Percentiles rank a stretch among this genome's conserved stretches.
phyloP scores from a whole-genome alignment of 345 rosid genomes.

The Salix udensis region DNA sequence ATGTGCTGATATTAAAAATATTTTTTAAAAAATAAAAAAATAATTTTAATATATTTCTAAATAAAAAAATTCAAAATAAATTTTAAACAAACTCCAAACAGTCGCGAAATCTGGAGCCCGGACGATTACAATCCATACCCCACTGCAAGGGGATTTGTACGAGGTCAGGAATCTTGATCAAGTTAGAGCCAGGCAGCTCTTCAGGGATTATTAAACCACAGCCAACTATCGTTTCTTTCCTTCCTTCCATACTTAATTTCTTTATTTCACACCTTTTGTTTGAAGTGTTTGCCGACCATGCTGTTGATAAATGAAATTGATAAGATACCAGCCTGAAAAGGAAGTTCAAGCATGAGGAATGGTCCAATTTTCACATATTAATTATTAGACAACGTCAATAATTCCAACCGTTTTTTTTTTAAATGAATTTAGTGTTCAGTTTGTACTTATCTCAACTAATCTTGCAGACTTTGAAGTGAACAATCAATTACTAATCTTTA shows the following conservation, averaged over 20 bases:
- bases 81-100: too few species aligned
- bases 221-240: not conserved
- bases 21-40: too few species aligned
- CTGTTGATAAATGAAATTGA: conserved; percentile 3
- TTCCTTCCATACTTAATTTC: not conserved
- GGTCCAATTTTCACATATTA: conserved; percentile 1
- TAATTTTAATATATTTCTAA: too few species aligned
- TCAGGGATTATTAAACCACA: not conserved
- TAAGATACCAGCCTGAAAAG: not conserved
- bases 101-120: not conserved
- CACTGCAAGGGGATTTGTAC: too few species aligned
- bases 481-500: too few species aligned
- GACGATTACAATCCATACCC: not conserved
- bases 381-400: not conserved
- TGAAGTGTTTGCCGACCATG: not conserved
- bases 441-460: too few species aligned
- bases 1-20: too few species aligned
- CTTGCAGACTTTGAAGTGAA: fast-evolving
- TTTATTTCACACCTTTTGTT: not conserved
- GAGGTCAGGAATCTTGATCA: too few species aligned
- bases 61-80: too few species aligned
- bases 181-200: not conserved
- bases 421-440: too few species aligned
- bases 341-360: not conserved
- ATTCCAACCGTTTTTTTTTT: not conserved